Percentiles rank a stretch among this genome's conserved stretches.
phyloP scores from a whole-genome alignment of 2,329 filamentous ascomycete genomes.

The Fusarium sp. region DNA sequence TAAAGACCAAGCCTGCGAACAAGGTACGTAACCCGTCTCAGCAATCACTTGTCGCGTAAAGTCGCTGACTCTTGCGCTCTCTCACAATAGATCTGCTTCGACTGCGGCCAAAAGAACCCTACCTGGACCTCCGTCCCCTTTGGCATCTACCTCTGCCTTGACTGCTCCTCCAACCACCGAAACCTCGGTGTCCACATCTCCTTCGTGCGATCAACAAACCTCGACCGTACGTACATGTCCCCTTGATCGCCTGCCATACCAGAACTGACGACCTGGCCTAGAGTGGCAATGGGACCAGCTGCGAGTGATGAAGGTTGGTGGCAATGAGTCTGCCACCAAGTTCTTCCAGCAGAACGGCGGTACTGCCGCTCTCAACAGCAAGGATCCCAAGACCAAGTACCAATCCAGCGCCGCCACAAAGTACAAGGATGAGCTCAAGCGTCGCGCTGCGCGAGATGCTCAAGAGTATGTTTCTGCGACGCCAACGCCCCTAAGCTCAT shows the following conservation, averaged over 20 bases:
- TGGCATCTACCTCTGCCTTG: slow-evolving; percentile 96
- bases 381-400: slow-evolving; percentile 97
- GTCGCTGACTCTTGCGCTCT: slow-evolving; percentile 20
- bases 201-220: slow-evolving; percentile 97
- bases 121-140: slow-evolving; percentile 98
- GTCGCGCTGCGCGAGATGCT: slow-evolving; percentile 83
- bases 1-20: slow-evolving; percentile 94
- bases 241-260: not conserved
- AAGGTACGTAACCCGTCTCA: slow-evolving; percentile 70
- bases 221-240: slow-evolving; percentile 81
- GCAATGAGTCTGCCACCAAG: slow-evolving; percentile 97
- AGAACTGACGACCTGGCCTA: slow-evolving; percentile 50
- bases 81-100: slow-evolving; percentile 84
- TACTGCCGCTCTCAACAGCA: slow-evolving; percentile 91
- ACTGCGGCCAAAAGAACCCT: slow-evolving; percentile 96
- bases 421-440: slow-evolving; percentile 97
- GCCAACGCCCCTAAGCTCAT: not conserved
- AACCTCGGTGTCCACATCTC: slow-evolving; percentile 99
- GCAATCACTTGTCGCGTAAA: not conserved
- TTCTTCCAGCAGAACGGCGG: slow-evolving; percentile 98
- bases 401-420: slow-evolving; percentile 92
- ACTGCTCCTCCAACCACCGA: slow-evolving; percentile 96
- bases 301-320: slow-evolving; percentile 96
- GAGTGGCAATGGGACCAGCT: slow-evolving; percentile 99
- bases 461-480: slow-evolving; percentile 73